Evolutionary conservation across 1,284 basidiomycete species (phyloP).

Genomic region (Coniferiporia sulphurascens): DNA sequence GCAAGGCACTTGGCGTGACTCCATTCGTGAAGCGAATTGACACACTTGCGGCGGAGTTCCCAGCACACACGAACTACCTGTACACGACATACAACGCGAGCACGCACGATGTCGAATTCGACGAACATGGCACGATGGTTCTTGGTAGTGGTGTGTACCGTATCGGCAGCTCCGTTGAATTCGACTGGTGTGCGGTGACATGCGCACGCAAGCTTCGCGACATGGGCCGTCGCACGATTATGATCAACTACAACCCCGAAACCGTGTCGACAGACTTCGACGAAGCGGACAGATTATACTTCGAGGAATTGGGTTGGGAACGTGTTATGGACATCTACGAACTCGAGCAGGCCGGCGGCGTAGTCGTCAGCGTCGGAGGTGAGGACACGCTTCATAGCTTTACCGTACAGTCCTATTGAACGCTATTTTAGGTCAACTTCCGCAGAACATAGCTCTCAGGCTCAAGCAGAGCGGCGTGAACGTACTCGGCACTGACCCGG

Average conservation of each 20-base stretch:
- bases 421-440: conserved; percentile 68
- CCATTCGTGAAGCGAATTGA: conserved; percentile 99
- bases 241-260: conserved; percentile 99
- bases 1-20: conserved; percentile 84
- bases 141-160: conserved; percentile 98
- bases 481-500: conserved; percentile 94
- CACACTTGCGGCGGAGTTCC: conserved; percentile 98
- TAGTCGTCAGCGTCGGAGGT: conserved; percentile 96
- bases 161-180: conserved; percentile 97
- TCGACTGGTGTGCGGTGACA: conserved; percentile 99
- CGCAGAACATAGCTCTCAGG: conserved; percentile 97
- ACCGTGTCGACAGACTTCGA: conserved; percentile 99
- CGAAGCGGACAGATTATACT: conserved; percentile 97
- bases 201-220: conserved; percentile 89
- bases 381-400: too few species aligned
- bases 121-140: conserved; percentile 98
- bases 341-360: conserved; percentile 87
- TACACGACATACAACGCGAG: conserved; percentile 99
- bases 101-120: conserved; percentile 92
- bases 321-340: conserved; percentile 99
- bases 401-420: neutral
- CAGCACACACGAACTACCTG: conserved; percentile 98
- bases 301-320: conserved; percentile 97
- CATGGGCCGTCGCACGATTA: conserved; percentile 93
- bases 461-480: conserved; percentile 89